A percentile compares a stretch with the other conserved stretches of the same genome.
phyloP scores from a whole-genome alignment of 495 filamentous ascomycete genomes.

The Rhypophila decipiens region DNA sequence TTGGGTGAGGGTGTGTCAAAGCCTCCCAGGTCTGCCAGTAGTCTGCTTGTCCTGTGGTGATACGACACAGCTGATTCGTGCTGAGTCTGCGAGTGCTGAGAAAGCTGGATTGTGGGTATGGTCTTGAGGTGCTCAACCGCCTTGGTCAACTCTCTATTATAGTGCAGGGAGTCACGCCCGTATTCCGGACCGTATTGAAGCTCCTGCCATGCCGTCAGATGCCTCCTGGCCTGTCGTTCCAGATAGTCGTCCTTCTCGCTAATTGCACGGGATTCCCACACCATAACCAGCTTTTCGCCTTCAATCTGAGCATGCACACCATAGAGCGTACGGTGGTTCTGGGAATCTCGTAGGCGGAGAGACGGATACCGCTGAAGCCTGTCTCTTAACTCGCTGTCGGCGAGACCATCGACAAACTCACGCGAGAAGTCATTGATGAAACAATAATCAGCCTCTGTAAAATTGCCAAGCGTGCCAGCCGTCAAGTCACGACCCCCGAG shows the following conservation, averaged over 20 bases:
- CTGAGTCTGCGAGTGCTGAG: conserved; percentile 38
- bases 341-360: conserved; percentile 20
- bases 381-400: conserved; percentile 29
- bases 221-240: conserved; percentile 27
- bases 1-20: conserved; percentile 10
- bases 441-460: conserved; percentile 28
- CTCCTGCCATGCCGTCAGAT: conserved; percentile 33
- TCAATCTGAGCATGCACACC: conserved; percentile 44
- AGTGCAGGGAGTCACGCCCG: conserved; percentile 32
- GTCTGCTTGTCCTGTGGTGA: conserved; percentile 26
- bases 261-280: conserved; percentile 36
- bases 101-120: conserved; percentile 40
- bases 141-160: conserved; percentile 41
- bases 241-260: conserved; percentile 23
- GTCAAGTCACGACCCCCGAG: conserved; percentile 41
- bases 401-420: conserved; percentile 45
- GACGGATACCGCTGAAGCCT: conserved; percentile 35
- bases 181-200: conserved; percentile 28
- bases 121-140: conserved; percentile 36
- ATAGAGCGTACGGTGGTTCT: conserved; percentile 33
- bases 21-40: conserved; percentile 29
- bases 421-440: conserved; percentile 40
- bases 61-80: conserved; percentile 42
- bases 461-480: conserved; percentile 28
- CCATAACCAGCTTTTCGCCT: conserved; percentile 38